Evolutionary conservation across 1,284 basidiomycete species (phyloP), one percentile per base, ranked within the genome.

Genomic region (Cronartium quercuum): DNA sequence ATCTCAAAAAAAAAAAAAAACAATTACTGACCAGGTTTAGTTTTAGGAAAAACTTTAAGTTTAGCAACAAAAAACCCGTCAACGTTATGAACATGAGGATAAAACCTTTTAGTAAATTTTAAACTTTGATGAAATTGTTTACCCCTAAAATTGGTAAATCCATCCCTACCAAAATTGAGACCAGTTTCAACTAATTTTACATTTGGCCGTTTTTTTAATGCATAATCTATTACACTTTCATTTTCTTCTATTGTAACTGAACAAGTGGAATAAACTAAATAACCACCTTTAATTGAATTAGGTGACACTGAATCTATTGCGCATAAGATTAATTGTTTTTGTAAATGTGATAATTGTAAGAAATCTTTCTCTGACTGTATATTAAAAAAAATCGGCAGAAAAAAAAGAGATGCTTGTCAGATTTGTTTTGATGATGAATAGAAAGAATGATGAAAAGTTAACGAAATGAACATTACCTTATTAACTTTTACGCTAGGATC

Each of bases 11-110:
- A 38, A 61, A 18, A 38, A 38, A 1, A 6, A 29, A 7, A 42
- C 42, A 74, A 64, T 44, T 10, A 58, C 78, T 74, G 21, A 79
- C 78, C 70, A 79, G 80, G 81, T 83, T 91, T 94, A 66, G 83
- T 81, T 76, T 88, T 86, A 83, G 88, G 90, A 81, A 89, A 90
- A 29, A 98, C 89, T 83, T 93, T 96, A 86, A 99, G 91, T 84
- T 98, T 98, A 78, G 95, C 94, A 71, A 98, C 94, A 82, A 88
- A 99, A 86, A 99, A 99, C 1, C 96, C 96, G 82, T 99, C 96
- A 91, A 98, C 92, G 79, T 83, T 82, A 78, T 83, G 82, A 21
- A 82, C 82, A 70, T 82, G 80, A 15, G 81, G 92, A 81, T 92
- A 94, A 83, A 91, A 92, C 76, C 94, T 85, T 78, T 92, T 84